Base-by-base conservation (phyloP, 768 basidiomycete species). In the Psilocybe cubensis region DNA sequence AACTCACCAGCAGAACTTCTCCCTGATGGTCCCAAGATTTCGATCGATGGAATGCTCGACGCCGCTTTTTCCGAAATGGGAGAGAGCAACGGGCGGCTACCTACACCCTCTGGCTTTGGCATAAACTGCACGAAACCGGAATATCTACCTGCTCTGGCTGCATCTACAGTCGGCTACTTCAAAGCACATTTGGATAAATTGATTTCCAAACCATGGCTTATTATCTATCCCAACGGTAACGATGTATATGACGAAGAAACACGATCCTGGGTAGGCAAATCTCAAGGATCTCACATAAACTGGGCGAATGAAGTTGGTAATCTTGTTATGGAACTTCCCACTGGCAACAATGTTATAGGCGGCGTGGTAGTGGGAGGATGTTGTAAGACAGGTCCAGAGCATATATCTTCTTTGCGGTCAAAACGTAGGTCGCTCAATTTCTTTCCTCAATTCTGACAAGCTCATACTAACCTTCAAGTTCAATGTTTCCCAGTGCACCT, bases 151-250 rank as follows among this genome's bases (percentile, higher is more conserved):
- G 43, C 46, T 0, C 66, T 87, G 21, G 61, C 82, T 21, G 58
- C 41, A 3, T 70, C 76, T 24, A 79, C 84, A 66, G 67, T 50
- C 47, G 4, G 68, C 54, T 44, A 62, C 63, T 41, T 42, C 35
- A 49, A 54, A 53, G n/a, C n/a, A 53, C 58, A 17, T 33, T 59
- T n/a, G 20, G 55, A 52, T n/a, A 49, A 50, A n/a, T 51, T 57
- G 24, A 23, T 48, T 25, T 21, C 9, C 4, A 68, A 62, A 59
- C 83, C 82, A 6, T 86, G 79, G 74, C 72, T 93, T 9, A 79
- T 91, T 4, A 60, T 93, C 21, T 90, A 92, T 64, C 91, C 92
- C 4, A 90, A 92, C 62, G 85, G 86, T 6, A 85, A 84, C 31
- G 79, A 83, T 45, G 66, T 74, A 0, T 91, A 85, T 63, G 79